These are phyloP conservation scores for Penicillium soppii DNA, from an alignment of 495 filamentous ascomycete genomes.

Conservation along the genomic window DNA sequence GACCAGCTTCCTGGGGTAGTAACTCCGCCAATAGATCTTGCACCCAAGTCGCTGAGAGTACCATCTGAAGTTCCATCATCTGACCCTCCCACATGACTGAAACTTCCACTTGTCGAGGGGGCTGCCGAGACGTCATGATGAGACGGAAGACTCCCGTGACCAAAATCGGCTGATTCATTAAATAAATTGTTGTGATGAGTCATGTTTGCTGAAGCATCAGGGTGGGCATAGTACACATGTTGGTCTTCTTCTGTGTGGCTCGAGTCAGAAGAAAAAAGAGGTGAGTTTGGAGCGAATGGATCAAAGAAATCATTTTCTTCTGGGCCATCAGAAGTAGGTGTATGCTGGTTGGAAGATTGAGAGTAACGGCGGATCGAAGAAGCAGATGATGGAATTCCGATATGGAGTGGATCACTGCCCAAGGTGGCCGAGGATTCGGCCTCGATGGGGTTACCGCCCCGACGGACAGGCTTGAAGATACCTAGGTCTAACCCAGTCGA, in stretches of 20 bases:
- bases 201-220: constrained; percentile 28
- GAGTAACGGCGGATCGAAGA: constrained; percentile 37
- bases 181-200: constrained; percentile 22
- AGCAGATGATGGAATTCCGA: constrained; percentile 36
- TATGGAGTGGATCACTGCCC: constrained; percentile 19
- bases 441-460: constrained; percentile 53
- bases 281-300: constrained; percentile 16
- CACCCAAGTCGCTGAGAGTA: constrained; percentile 63
- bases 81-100: constrained; percentile 32
- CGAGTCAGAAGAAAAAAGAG: constrained; percentile 5
- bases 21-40: constrained; percentile 46
- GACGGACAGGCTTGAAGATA: constrained; percentile 54
- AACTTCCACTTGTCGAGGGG: constrained; percentile 37
- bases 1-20: constrained; percentile 74
- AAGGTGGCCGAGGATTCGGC: constrained; percentile 20
- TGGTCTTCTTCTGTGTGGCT: constrained; percentile 33
- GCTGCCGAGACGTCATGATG: constrained; percentile 34
- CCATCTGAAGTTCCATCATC: constrained; percentile 46
- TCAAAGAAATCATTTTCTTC: constrained; percentile 23
- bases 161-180: constrained; percentile 10
- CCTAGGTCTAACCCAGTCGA: constrained; percentile 47
- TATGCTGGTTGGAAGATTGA: constrained; percentile 44
- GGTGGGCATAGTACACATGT: constrained; percentile 36
- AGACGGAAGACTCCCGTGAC: constrained; percentile 9
- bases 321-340: constrained; percentile 46